Evolutionary conservation across 768 basidiomycete species (phyloP).

Genomic region (Pleurotus eryngii): DNA sequence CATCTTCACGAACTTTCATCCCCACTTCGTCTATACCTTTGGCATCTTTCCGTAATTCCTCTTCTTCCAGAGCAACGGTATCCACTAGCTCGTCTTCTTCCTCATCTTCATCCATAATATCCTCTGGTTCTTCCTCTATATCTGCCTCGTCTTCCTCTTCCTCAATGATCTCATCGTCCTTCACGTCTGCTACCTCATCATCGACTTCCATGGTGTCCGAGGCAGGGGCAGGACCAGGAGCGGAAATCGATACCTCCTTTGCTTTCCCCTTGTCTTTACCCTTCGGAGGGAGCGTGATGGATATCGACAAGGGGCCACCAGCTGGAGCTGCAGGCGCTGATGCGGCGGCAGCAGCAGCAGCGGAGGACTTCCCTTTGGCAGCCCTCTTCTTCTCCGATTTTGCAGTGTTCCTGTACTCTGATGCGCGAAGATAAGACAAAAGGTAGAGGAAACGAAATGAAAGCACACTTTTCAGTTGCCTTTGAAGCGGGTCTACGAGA

Average conservation of each 20-base stretch:
- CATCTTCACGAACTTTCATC: neutral
- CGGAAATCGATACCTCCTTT: conserved; percentile 1
- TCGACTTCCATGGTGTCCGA: conserved; percentile 30
- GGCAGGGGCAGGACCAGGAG: conserved; percentile 18
- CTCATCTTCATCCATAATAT: conserved; percentile 39
- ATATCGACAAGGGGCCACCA: conserved; percentile 7
- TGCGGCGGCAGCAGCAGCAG: conserved; percentile 11
- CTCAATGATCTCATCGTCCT: conserved; percentile 21
- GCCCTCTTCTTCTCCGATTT: too few species aligned
- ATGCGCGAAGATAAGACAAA: neutral
- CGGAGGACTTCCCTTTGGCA: conserved; percentile 23
- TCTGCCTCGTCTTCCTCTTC: conserved; percentile 30
- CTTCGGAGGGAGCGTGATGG: conserved; percentile 17
- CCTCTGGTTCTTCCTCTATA: conserved; percentile 30
- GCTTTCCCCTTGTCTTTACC: conserved; percentile 38
- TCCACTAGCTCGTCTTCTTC: conserved; percentile 39
- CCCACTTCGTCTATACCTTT: conserved; percentile 30
- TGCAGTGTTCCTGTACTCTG: too few species aligned
- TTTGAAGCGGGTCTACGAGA: conserved; percentile 57
- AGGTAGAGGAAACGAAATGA: neutral
- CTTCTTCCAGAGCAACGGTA: conserved; percentile 39
- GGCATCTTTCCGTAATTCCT: conserved; percentile 37
- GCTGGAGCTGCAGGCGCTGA: conserved; percentile 1
- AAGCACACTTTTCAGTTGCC: conserved; percentile 58
- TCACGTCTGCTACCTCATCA: conserved; percentile 20